Percentiles rank a stretch among this genome's conserved stretches.
Conservation (phyloP, 2,329 filamentous ascomycete species). For the Arthrobotrys megalospora region DNA sequence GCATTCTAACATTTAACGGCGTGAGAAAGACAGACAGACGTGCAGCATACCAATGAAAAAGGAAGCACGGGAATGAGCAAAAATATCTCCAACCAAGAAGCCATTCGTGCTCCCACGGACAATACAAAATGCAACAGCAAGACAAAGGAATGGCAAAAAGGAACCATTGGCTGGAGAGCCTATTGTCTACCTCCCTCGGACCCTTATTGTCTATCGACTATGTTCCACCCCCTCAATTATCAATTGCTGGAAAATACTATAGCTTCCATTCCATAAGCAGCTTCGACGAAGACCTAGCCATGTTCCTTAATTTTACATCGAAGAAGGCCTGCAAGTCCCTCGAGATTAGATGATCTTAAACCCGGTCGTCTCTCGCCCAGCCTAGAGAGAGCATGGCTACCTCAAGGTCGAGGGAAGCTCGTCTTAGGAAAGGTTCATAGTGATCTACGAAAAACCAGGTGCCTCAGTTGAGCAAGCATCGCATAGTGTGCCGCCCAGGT, state of each 20-base stretch:
- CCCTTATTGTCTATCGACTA: constrained; percentile 36
- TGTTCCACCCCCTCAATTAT: constrained; percentile 24
- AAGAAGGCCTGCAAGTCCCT: constrained; percentile 30
- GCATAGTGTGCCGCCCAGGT: constrained; percentile 55
- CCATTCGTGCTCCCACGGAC: constrained; percentile 37
- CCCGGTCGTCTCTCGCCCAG: constrained; percentile 20
- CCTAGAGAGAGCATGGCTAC: constrained; percentile 27
- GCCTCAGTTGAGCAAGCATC: constrained; percentile 36
- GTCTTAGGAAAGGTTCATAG: constrained; percentile 34
- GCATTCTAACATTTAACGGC: constrained; percentile 61
- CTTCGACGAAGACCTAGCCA: constrained; percentile 24
- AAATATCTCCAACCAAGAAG: constrained; percentile 38
- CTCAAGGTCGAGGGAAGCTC: constrained; percentile 38
- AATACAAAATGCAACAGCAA: constrained; percentile 60
- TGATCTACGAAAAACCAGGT: constrained; percentile 44
- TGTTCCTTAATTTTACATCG: constrained; percentile 45
- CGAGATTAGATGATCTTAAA: constrained; percentile 44
- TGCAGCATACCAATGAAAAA: constrained; percentile 56
- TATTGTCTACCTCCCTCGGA: constrained; percentile 6
- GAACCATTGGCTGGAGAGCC: constrained; percentile 24
- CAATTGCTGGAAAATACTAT: constrained; percentile 31
- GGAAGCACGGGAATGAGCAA: constrained; percentile 49
- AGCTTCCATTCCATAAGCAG: constrained; percentile 32
- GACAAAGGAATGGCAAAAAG: constrained; percentile 45
- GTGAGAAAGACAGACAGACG: constrained; percentile 38